Evolutionary conservation across 305 asterid species (phyloP).

Genomic region (Ilex paraguariensis): DNA sequence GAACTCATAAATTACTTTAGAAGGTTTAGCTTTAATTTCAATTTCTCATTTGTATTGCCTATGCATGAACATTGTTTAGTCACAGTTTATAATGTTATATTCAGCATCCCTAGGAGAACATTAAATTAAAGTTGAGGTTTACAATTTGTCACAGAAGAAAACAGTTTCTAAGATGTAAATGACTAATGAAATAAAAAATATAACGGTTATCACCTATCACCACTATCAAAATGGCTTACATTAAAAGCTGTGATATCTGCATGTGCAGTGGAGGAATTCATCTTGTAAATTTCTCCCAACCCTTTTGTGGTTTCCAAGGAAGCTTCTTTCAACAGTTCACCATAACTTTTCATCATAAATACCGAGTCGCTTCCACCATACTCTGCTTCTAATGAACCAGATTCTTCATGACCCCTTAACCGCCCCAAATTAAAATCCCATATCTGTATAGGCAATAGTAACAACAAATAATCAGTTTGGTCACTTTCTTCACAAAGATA

Average conservation of each 20-base stretch:
- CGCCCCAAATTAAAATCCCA: slow-evolving; percentile 96
- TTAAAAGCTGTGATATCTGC: slow-evolving; percentile 49
- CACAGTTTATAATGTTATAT: too few relatives aligned
- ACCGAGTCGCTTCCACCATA: slow-evolving; percentile 47
- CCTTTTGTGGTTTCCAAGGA: slow-evolving; percentile 45
- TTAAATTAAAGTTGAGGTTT: too few relatives aligned
- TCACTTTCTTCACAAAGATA: too few relatives aligned
- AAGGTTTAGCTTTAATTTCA: too few relatives aligned
- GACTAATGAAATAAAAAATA: not conserved
- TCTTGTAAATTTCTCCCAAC: slow-evolving; percentile 36
- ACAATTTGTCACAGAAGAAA: too few relatives aligned
- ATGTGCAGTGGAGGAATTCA: slow-evolving; percentile 33
- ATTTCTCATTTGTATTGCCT: too few relatives aligned
- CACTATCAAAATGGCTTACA: slow-evolving; percentile 38
- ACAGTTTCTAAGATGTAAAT: too few relatives aligned
- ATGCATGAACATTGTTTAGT: too few relatives aligned
- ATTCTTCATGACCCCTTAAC: slow-evolving; percentile 53
- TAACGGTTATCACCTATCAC: slow-evolving; percentile 5
- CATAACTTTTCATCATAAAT: slow-evolving; percentile 47
- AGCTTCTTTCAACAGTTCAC: slow-evolving; percentile 68
- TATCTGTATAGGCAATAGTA: slow-evolving; percentile 49
- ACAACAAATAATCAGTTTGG: not conserved
- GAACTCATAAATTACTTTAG: too few relatives aligned
- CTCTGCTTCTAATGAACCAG: slow-evolving; percentile 43
- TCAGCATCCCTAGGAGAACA: too few relatives aligned